Conservation (phyloP, 441 rosid species). For the Croton setiger region DNA sequence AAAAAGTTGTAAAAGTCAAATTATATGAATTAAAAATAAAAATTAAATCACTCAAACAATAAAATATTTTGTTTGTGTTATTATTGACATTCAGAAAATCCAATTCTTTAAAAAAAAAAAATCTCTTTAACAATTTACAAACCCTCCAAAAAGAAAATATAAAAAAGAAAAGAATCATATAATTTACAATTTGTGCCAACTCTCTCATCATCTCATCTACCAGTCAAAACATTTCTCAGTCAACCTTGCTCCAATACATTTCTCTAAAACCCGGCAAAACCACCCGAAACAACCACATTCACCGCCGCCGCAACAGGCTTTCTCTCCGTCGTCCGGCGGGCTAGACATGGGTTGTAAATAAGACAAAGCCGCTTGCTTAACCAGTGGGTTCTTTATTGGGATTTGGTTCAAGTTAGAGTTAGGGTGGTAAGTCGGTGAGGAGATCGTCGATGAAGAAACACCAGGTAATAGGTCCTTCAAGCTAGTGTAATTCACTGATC, state of each 20-base stretch:
- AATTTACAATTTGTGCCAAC: conserved; percentile 27
- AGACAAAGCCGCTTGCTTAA: conserved; percentile 62
- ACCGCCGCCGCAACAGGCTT: conserved; percentile 24
- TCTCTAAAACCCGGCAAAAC: conserved; percentile 27
- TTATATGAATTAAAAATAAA: too few species aligned
- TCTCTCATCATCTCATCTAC: conserved; percentile 12
- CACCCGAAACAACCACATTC: conserved; percentile 45
- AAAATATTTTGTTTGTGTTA: too few species aligned
- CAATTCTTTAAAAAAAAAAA: too few species aligned
- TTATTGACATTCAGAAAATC: too few species aligned
- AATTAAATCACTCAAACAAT: too few species aligned
- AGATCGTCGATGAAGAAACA: conserved; percentile 20
- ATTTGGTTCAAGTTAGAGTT: conserved; percentile 51
- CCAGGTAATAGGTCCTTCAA: conserved; percentile 45
- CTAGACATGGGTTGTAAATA: conserved; percentile 59
- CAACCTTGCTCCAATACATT: conserved; percentile 25
- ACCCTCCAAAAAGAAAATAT: background rate
- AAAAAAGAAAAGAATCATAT: background rate
- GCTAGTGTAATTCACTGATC: conserved; percentile 43
- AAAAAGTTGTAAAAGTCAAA: too few species aligned
- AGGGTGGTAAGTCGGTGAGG: conserved; percentile 23
- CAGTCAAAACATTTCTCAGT: conserved; percentile 37
- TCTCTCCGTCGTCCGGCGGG: conserved; percentile 27
- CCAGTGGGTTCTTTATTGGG: conserved; percentile 57
- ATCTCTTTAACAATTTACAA: background rate